Conservation (phyloP, 495 filamentous ascomycete genomes). For the Venustampulla echinocandica region DNA sequence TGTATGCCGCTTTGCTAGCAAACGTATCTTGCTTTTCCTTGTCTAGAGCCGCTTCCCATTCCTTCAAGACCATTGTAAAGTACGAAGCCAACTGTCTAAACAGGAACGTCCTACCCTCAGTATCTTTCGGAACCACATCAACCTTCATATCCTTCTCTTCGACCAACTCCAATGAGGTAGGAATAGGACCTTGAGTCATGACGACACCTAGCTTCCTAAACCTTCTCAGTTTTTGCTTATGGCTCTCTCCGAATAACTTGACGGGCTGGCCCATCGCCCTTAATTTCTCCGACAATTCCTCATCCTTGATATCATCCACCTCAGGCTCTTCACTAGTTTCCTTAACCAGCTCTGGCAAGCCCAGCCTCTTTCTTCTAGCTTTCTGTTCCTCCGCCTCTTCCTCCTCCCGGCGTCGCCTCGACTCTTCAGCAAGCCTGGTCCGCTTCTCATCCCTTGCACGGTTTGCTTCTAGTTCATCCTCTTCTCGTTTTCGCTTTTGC, state of each 20-base stretch:
- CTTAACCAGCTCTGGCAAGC: conserved; percentile 62
- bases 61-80: conserved; percentile 83
- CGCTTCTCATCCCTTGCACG: conserved; percentile 71
- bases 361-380: conserved; percentile 40
- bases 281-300: conserved; percentile 57
- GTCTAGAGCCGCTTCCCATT: conserved; percentile 77
- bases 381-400: conserved; percentile 52
- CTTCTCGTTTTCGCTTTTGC: conserved; percentile 83
- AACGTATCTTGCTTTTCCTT: conserved; percentile 60
- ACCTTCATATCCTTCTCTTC: conserved; percentile 85
- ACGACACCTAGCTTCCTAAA: conserved; percentile 49
- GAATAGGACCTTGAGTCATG: conserved; percentile 44
- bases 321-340: conserved; percentile 33
- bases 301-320: conserved; percentile 63
- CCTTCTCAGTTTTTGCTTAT: conserved; percentile 55
- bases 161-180: conserved; percentile 65
- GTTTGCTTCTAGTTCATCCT: conserved; percentile 65
- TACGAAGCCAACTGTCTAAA: conserved; percentile 85
- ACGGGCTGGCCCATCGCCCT: conserved; percentile 65
- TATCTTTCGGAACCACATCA: conserved; percentile 49
- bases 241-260: conserved; percentile 75
- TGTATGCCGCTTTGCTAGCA: conserved; percentile 65
- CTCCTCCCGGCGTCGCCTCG: conserved; percentile 56
- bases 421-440: conserved; percentile 71
- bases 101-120: conserved; percentile 51